phyloP scores from a whole-genome alignment of 768 basidiomycete genomes.

The Hericium rajendrae region DNA sequence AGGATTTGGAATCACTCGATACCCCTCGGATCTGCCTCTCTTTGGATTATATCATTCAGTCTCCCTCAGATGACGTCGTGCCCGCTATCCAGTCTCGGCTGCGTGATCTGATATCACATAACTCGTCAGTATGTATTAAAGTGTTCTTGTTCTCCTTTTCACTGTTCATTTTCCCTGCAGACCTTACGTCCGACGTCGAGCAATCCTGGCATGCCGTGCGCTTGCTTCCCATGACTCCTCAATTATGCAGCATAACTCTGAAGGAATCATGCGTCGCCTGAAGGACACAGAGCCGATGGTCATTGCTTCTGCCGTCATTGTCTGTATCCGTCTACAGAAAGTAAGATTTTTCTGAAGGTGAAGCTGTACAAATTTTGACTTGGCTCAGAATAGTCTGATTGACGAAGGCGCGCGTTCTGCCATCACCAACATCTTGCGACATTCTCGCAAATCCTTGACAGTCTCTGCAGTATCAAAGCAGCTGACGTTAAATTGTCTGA shows the following conservation, averaged over 20 bases:
- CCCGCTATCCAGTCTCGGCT: constrained; percentile 68
- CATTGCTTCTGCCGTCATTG: constrained; percentile 6
- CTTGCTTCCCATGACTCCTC: constrained; percentile 6
- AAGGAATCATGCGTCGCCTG: constrained; percentile 8
- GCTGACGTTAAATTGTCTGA: constrained; percentile 5
- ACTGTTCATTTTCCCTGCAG: not conserved
- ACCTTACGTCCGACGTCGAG: constrained; percentile 3
- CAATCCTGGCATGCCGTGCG: constrained; percentile 7
- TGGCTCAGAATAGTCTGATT: constrained; percentile 8
- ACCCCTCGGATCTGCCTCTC: constrained; percentile 58
- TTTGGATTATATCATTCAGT: constrained; percentile 55
- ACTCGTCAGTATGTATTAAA: constrained; percentile 53
- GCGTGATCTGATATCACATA: constrained; percentile 56
- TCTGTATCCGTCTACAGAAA: constrained; percentile 6
- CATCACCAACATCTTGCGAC: not conserved
- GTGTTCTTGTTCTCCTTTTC: not conserved
- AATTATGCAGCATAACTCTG: constrained; percentile 3
- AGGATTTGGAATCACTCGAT: constrained; percentile 65
- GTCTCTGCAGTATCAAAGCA: not conserved
- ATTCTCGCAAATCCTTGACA: constrained; percentile 1
- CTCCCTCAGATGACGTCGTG: constrained; percentile 55
- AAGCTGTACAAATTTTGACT: not conserved
- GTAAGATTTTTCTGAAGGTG: not conserved
- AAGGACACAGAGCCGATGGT: constrained; percentile 9
- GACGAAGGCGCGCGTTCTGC: constrained; percentile 1